phyloP scores from a whole-genome alignment of 371 early-diverging fungal species.

The Syncephalastrum monosporum region DNA sequence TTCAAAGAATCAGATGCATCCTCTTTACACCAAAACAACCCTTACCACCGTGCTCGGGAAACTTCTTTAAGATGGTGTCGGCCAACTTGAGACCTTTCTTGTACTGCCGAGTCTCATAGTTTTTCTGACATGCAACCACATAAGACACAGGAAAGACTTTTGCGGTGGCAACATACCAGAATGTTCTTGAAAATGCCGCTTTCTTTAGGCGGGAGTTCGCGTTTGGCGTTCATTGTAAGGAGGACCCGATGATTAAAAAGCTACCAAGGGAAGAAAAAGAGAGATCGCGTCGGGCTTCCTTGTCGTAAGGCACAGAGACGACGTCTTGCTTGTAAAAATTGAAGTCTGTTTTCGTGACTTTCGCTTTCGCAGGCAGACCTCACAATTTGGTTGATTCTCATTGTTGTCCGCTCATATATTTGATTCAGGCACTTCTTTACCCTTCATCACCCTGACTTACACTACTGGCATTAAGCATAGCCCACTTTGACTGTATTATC shows the following conservation, averaged over 20 bases:
- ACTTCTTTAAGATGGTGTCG: slow-evolving; percentile 91
- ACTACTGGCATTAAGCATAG: too few species aligned
- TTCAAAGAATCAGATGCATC: slow-evolving; percentile 20
- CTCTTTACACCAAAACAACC: background rate
- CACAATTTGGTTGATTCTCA: too few species aligned
- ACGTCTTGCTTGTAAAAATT: too few species aligned
- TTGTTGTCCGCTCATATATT: too few species aligned
- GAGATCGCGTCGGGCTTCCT: too few species aligned
- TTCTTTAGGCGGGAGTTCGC: slow-evolving; percentile 81
- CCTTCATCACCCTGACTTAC: too few species aligned
- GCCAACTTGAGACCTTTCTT: slow-evolving; percentile 91
- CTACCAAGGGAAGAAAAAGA: too few species aligned
- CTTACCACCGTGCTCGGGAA: slow-evolving; percentile 91
- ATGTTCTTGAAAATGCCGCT: slow-evolving; percentile 73
- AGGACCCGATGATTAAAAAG: slow-evolving; percentile 1
- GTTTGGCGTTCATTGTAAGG: slow-evolving; percentile 30
- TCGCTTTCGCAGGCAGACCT: too few species aligned
- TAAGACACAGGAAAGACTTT: slow-evolving; percentile 4
- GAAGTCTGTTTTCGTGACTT: too few species aligned
- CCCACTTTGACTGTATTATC: too few species aligned
- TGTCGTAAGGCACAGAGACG: too few species aligned
- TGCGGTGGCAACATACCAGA: slow-evolving; percentile 53
- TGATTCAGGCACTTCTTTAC: too few species aligned
- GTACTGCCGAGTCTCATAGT: slow-evolving; percentile 93
- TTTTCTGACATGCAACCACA: slow-evolving; percentile 62